Evolutionary conservation across 768 basidiomycete genomes (phyloP).

Genomic region (Boletellus emodensis): DNA sequence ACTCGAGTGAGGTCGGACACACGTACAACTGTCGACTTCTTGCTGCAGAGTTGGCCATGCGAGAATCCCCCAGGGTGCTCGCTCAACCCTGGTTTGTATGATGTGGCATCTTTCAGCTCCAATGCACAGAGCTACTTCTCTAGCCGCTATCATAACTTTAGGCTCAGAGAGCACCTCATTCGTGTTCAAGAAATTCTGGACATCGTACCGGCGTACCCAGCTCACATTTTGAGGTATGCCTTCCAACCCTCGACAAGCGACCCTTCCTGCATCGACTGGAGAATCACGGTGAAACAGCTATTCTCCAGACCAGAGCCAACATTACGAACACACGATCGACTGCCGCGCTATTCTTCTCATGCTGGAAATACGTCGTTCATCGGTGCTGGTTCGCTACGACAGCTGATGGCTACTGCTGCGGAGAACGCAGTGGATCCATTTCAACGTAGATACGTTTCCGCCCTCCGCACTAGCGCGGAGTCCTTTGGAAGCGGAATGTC

Average conservation of each 20-base stretch:
- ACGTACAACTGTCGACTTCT: background rate
- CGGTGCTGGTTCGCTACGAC: background rate
- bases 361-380: background rate
- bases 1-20: background rate
- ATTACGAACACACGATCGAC: background rate
- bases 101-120: background rate
- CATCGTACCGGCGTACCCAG: background rate
- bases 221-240: background rate
- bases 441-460: background rate
- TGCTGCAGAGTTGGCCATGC: constrained; percentile 17
- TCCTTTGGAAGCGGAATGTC: constrained; percentile 1
- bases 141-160: constrained; percentile 11
- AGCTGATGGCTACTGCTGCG: background rate
- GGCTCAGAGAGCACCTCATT: constrained; percentile 1
- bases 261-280: background rate
- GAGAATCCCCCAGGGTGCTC: constrained; percentile 8
- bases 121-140: constrained; percentile 1
- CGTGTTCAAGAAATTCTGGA: background rate
- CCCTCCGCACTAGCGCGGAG: background rate
- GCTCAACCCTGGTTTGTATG: background rate
- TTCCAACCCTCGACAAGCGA: background rate
- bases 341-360: background rate
- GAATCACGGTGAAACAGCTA: background rate
- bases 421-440: background rate
- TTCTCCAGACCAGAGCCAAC: background rate